A percentile compares a stretch with the other conserved stretches of the same genome.
phyloP scores from a whole-genome alignment of 331 rosid species.

The Malus hybrid region DNA sequence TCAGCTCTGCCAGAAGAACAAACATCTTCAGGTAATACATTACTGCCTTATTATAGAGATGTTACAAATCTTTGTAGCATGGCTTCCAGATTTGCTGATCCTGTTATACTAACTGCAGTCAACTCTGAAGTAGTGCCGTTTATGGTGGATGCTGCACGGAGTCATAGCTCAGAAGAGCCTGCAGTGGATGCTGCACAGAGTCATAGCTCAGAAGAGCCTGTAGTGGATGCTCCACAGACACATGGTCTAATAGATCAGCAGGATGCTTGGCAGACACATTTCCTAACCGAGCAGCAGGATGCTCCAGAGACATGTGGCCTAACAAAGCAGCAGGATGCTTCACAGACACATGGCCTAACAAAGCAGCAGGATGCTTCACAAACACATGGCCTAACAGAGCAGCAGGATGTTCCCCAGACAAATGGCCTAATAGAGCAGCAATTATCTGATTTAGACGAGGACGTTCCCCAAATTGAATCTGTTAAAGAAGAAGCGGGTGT shows the following conservation, averaged over 20 bases:
- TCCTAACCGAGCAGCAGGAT: background rate
- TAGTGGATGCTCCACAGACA: background rate
- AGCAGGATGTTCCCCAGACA: slow-evolving; percentile 17
- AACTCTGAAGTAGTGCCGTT: slow-evolving; percentile 32
- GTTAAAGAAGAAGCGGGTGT: slow-evolving; percentile 22
- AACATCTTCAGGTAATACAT: slow-evolving; percentile 9
- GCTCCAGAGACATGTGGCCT: slow-evolving; percentile 14
- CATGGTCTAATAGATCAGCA: too few species aligned
- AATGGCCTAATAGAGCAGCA: slow-evolving; percentile 22
- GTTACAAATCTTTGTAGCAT: background rate
- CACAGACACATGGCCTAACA: slow-evolving; percentile 14
- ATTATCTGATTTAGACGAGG: slow-evolving; percentile 17
- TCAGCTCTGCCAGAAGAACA: slow-evolving; percentile 30
- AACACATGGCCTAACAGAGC: slow-evolving; percentile 22
- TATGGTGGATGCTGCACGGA: slow-evolving; percentile 18
- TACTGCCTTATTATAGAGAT: slow-evolving; percentile 22
- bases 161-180: slow-evolving; percentile 13
- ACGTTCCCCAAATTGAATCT: slow-evolving; percentile 29
- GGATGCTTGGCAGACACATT: too few species aligned
- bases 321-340: slow-evolving; percentile 22
- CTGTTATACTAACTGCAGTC: slow-evolving; percentile 18
- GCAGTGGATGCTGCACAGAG: background rate
- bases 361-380: slow-evolving; percentile 22
- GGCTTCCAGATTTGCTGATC: slow-evolving; percentile 17
- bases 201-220: slow-evolving; percentile 11